These are phyloP conservation scores for Leccinum ochraceum DNA, from an alignment of 768 basidiomycete genomes.

Conservation along the genomic window DNA sequence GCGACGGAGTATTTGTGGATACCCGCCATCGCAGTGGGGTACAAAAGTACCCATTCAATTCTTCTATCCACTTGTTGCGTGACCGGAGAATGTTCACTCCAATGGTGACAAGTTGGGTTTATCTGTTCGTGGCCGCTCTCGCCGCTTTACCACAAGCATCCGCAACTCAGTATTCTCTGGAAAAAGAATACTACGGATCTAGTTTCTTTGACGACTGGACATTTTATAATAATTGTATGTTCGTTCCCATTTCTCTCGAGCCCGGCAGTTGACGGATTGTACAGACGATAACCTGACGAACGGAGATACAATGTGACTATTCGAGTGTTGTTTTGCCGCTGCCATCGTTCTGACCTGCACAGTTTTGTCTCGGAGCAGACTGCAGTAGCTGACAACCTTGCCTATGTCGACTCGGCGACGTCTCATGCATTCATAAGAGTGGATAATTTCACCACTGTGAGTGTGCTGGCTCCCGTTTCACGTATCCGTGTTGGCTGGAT, in stretches of 20 bases:
- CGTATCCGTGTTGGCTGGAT: neutral
- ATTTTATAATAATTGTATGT: constrained; percentile 60
- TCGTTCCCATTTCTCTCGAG: neutral
- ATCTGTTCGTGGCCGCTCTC: constrained; percentile 10
- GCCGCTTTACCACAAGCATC: constrained; percentile 12
- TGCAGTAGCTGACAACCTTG: constrained; percentile 51
- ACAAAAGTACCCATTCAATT: neutral
- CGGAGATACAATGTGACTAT: constrained; percentile 54
- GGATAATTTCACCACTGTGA: constrained; percentile 63
- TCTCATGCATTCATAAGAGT: constrained; percentile 78
- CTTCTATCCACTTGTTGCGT: neutral
- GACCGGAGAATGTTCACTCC: constrained; percentile 10
- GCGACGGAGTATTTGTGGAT: constrained; percentile 14
- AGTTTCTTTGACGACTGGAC: constrained; percentile 68
- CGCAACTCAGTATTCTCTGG: constrained; percentile 49
- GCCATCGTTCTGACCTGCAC: constrained; percentile 8
- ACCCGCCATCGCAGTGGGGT: neutral
- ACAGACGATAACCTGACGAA: constrained; percentile 71
- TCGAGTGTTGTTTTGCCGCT: neutral
- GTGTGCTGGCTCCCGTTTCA: constrained; percentile 6
- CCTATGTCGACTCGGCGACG: constrained; percentile 60
- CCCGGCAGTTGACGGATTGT: neutral
- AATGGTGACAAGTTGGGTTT: constrained; percentile 3
- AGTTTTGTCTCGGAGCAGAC: constrained; percentile 50
- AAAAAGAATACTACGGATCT: constrained; percentile 58